These are phyloP conservation scores for Fusarium sp. DNA, from an alignment of 2,329 filamentous ascomycete genomes.

Conservation along the genomic window DNA sequence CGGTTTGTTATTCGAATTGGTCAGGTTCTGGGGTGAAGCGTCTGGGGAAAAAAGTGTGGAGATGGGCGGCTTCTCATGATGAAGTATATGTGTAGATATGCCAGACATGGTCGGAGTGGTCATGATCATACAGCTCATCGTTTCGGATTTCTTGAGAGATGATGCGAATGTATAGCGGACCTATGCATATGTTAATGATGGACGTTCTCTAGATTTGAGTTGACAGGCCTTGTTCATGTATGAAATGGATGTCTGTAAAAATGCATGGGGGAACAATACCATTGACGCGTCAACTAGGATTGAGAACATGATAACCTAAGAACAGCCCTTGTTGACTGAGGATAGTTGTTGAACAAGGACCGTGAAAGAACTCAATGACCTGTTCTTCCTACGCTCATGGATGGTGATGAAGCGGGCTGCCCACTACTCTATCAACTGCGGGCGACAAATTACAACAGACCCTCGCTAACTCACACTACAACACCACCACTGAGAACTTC, in stretches of 20 bases:
- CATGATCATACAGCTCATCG: neutral
- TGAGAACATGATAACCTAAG: neutral
- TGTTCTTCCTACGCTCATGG: neutral
- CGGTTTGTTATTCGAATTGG: neutral
- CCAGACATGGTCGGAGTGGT: neutral
- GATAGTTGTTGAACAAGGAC: neutral
- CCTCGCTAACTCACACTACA: neutral
- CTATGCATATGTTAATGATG: neutral
- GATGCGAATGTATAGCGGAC: neutral
- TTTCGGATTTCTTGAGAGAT: neutral
- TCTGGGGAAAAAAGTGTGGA: slow-evolving; percentile 32
- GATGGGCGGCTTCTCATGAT: slow-evolving; percentile 17
- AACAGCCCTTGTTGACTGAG: neutral
- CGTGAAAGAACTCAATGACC: neutral
- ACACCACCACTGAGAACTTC: neutral
- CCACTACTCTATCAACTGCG: neutral
- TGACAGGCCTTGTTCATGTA: neutral
- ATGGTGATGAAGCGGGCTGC: neutral
- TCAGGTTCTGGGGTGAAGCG: neutral
- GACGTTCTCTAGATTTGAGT: neutral
- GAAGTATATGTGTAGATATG: neutral
- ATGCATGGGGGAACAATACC: neutral
- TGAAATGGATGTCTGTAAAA: neutral
- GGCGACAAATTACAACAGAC: neutral
- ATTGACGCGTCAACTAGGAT: neutral